Evolutionary conservation across 140 eudicot genomes (phyloP).

Genomic region (Ambrosia hybrid): DNA sequence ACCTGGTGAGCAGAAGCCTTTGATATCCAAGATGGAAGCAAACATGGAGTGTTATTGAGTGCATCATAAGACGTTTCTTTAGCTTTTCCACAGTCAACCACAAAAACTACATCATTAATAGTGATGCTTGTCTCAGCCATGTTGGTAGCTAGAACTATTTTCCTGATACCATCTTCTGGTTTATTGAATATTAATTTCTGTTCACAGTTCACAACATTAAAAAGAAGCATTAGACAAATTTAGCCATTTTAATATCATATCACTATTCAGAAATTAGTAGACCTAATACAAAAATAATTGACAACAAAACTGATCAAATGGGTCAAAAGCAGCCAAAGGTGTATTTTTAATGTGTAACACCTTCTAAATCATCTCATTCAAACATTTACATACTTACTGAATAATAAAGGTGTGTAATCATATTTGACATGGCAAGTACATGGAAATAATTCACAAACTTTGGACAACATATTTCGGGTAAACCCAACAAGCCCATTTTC

Average conservation of each 20-base stretch:
- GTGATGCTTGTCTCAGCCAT: slow-evolving; percentile 99
- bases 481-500: background rate
- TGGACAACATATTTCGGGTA: background rate
- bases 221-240: slow-evolving; percentile 7
- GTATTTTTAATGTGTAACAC: background rate
- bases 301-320: background rate
- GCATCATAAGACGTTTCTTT: slow-evolving; percentile 99
- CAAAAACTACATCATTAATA: slow-evolving; percentile 93
- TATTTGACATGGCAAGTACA: background rate
- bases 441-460: background rate
- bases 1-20: slow-evolving; percentile 98
- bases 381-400: background rate
- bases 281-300: background rate
- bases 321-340: background rate
- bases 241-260: slow-evolving; percentile 1
- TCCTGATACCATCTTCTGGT: slow-evolving; percentile 91
- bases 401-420: background rate
- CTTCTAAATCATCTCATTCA: background rate
- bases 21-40: slow-evolving; percentile 98
- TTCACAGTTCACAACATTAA: slow-evolving; percentile 6
- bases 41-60: slow-evolving; percentile 91
- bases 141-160: slow-evolving; percentile 93
- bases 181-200: slow-evolving; percentile 89
- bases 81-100: slow-evolving; percentile 96
- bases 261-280: background rate